A percentile compares a stretch with the other conserved stretches of the same genome.
These are phyloP conservation scores for Aspergillus melleus DNA, from an alignment of 2,329 filamentous ascomycete species.

Conservation along the genomic window DNA sequence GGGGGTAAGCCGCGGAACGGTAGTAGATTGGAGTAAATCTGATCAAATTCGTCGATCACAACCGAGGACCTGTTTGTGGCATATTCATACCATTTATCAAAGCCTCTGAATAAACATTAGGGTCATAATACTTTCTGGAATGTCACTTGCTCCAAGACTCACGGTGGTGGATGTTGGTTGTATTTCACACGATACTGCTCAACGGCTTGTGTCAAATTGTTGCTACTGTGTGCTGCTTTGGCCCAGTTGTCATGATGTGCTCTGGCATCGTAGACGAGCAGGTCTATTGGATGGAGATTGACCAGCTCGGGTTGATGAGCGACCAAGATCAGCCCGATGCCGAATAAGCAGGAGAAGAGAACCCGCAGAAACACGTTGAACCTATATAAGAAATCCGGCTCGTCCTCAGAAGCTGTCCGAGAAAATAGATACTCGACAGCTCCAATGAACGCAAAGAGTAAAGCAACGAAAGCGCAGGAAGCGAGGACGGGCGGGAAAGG, in stretches of 20 bases:
- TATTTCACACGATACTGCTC: slow-evolving; percentile 55
- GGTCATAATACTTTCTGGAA: background rate
- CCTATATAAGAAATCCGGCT: slow-evolving; percentile 27
- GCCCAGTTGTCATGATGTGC: slow-evolving; percentile 51
- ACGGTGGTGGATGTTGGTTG: slow-evolving; percentile 56
- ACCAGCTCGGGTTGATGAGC: slow-evolving; percentile 42
- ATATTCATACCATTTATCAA: slow-evolving; percentile 61
- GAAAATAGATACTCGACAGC: slow-evolving; percentile 29
- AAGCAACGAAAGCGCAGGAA: slow-evolving; percentile 28
- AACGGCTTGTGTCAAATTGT: slow-evolving; percentile 51
- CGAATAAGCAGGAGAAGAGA: slow-evolving; percentile 42
- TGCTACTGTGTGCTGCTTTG: slow-evolving; percentile 49
- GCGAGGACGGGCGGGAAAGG: slow-evolving; percentile 33
- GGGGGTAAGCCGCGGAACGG: slow-evolving; percentile 57
- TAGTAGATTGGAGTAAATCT: slow-evolving; percentile 57
- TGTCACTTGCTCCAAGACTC: slow-evolving; percentile 16
- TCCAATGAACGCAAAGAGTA: slow-evolving; percentile 33
- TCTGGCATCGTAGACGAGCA: slow-evolving; percentile 53
- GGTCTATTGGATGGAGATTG: slow-evolving; percentile 56
- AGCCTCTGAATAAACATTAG: slow-evolving; percentile 40
- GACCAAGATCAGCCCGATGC: slow-evolving; percentile 43
- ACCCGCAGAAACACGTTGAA: slow-evolving; percentile 36
- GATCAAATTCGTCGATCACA: slow-evolving; percentile 62
- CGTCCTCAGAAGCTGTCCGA: slow-evolving; percentile 28
- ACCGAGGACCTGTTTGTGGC: slow-evolving; percentile 53